Evolutionary conservation across 2,329 filamentous ascomycete species (phyloP), one percentile per base, ranked within the genome.

Genomic region (Trichoderma sp.): DNA sequence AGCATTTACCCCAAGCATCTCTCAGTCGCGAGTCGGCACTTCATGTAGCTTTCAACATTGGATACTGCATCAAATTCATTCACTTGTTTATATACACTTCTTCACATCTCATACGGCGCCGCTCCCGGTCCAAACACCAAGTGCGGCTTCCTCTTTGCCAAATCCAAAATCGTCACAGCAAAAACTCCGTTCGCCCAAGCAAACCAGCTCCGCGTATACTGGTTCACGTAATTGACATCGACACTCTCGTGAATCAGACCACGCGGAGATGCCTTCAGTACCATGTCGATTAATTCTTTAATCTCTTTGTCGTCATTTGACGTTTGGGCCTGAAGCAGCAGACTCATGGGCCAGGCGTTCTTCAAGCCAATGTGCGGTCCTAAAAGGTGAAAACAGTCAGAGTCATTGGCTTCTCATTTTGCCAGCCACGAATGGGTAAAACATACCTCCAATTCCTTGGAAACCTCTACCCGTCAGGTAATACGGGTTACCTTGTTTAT

Each of bases 171-270:
- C 0, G 95, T 97, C 80, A 94, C 91, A 15, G 95, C 94, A 82
- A 97, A 98, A 12, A 99, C 94, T 1, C 94, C 96, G 76, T 99
- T 99, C 12, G 96, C 96, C 96, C 95, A 98, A 3, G 95, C 94
- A 80, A 98, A 98, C 95, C 95, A 98, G 78, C 92, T 94, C 74
- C 94, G 86, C 2, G 95, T 98, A 80, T 96, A 98, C 26, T 84
- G 83, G n/a, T 74, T 73, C 3, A 84, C 76, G 53, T 82, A 78
- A 73, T 95, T 90, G 6, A 98, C 95, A 77, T 97, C 90, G 53
- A 99, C 90, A 76, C 93, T 97, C 83, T 99, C 96, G 77, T 99
- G 95, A 2, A 99, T 87, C 63, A 99, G 83, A 0, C 96, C 96
- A 11, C 97, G 85, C 67, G 85, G 87, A 73, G 92, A 92, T 1